These are phyloP conservation scores for Gastrolobium bilobum DNA, from an alignment of 306 rosid species.

Conservation along the genomic window DNA sequence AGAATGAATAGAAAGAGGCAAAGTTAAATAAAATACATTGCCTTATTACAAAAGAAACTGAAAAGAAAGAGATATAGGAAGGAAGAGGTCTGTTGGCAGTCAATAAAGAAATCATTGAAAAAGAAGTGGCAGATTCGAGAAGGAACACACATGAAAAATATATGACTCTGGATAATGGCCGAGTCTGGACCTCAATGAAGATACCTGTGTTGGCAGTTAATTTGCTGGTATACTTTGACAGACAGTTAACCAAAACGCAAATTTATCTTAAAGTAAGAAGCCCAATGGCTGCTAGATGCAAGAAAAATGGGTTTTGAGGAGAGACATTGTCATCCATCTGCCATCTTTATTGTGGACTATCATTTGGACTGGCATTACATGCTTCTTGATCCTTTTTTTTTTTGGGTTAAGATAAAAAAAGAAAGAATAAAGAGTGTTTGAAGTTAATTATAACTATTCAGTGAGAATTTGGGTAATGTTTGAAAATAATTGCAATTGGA, in stretches of 20 bases:
- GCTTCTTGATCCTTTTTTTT: constrained; percentile 3
- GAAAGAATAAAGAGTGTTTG: background rate
- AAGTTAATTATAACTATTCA: background rate
- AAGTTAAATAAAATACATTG: too few relatives aligned
- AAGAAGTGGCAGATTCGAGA: background rate
- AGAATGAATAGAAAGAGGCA: too few relatives aligned
- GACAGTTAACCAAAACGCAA: background rate
- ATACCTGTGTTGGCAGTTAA: background rate
- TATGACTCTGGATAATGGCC: background rate
- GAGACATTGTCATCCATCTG: too few relatives aligned
- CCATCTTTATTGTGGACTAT: background rate
- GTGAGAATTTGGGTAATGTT: constrained; percentile 15
- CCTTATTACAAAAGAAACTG: too few relatives aligned
- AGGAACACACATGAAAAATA: background rate
- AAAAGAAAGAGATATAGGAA: too few relatives aligned
- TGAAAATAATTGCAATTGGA: constrained; percentile 19
- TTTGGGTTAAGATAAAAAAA: background rate
- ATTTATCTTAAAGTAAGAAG: background rate
- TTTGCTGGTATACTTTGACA: background rate
- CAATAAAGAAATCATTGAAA: background rate
- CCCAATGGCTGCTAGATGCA: too few relatives aligned
- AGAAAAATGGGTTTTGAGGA: too few relatives aligned
- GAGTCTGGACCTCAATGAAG: background rate
- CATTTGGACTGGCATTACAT: background rate
- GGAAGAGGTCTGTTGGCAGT: background rate